Evolutionary conservation across 768 basidiomycete genomes (phyloP).

Genomic region (Tylopilus plumbeoviolaceoides): DNA sequence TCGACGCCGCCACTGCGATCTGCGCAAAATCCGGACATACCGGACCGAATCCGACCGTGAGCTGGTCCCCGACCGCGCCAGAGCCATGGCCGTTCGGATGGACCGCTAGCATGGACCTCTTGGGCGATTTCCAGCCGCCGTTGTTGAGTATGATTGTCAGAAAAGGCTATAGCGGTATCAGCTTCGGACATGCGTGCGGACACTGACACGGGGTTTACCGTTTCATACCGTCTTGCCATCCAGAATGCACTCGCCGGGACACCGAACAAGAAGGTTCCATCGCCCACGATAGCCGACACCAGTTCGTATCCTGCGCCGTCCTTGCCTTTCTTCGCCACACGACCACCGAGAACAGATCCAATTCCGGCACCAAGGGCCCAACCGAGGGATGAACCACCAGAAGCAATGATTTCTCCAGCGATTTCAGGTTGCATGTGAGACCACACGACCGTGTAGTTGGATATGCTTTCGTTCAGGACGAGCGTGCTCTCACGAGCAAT

Average conservation of each 20-base stretch:
- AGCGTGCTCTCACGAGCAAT: conserved; percentile 41
- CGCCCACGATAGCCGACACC: conserved; percentile 58
- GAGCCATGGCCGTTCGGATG: conserved; percentile 58
- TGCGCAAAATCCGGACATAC: conserved; percentile 54
- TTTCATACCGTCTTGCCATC: conserved; percentile 67
- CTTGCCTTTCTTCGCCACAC: conserved; percentile 19
- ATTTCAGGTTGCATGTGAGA: conserved; percentile 50
- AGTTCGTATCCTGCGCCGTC: conserved; percentile 42
- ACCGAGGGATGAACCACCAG: conserved; percentile 64
- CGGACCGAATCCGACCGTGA: conserved; percentile 65
- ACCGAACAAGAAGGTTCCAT: conserved; percentile 66
- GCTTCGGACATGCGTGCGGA: too few species aligned
- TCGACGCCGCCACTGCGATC: conserved; percentile 65
- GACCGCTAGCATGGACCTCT: conserved; percentile 59
- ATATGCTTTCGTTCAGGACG: conserved; percentile 61
- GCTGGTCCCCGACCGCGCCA: conserved; percentile 38
- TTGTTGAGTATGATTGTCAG: conserved; percentile 70
- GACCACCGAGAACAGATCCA: conserved; percentile 49
- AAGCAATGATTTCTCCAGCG: conserved; percentile 49
- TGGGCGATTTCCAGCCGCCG: conserved; percentile 67
- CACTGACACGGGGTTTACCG: conserved; percentile 37
- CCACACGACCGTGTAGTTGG: conserved; percentile 53
- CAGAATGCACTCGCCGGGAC: conserved; percentile 65
- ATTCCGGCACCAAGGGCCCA: conserved; percentile 66
- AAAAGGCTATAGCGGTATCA: conserved; percentile 47